Percentiles rank a stretch among this genome's conserved stretches.
Evolutionary conservation across 106 monocot genomes (phyloP).

Genomic region (Alisma plantagoaquatica): DNA sequence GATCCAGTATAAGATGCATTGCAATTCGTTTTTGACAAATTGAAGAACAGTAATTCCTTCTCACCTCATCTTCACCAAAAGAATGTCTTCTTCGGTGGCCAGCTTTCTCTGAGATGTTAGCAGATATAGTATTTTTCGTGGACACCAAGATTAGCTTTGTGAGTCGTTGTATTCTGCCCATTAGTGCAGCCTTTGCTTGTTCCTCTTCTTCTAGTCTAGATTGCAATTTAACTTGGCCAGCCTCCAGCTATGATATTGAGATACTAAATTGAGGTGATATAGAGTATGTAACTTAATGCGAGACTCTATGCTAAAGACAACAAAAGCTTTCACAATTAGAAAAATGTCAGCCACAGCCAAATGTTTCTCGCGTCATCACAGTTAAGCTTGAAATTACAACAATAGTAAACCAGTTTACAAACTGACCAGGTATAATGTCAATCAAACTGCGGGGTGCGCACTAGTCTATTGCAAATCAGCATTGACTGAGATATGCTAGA

Average conservation of each 20-base stretch:
- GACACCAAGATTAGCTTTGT: conserved; percentile 94
- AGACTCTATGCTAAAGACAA: not conserved
- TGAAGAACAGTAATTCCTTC: not conserved
- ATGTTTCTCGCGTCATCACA: too few relatives aligned
- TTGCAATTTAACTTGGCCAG: conserved; percentile 92
- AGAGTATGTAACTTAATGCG: not conserved
- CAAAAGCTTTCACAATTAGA: too few relatives aligned
- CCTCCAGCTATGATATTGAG: conserved; percentile 65
- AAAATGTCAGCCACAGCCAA: too few relatives aligned
- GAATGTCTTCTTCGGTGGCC: conserved; percentile 77
- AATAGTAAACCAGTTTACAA: too few relatives aligned
- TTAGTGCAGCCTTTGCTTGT: conserved; percentile 90
- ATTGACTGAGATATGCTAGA: too few relatives aligned
- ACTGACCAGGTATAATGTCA: too few relatives aligned
- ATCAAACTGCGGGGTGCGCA: too few relatives aligned
- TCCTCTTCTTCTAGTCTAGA: conserved; percentile 96
- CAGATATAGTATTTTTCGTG: conserved; percentile 70
- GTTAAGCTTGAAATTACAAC: too few relatives aligned
- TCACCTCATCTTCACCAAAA: conserved; percentile 95
- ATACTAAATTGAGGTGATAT: not conserved
- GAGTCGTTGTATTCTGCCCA: conserved; percentile 93
- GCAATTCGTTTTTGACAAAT: not conserved
- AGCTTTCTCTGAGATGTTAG: conserved; percentile 47
- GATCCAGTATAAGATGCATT: not conserved
- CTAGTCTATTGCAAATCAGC: too few relatives aligned